Evolutionary conservation across 1,284 basidiomycete genomes (phyloP).

Genomic region (Cryptococcus maquisensis): DNA sequence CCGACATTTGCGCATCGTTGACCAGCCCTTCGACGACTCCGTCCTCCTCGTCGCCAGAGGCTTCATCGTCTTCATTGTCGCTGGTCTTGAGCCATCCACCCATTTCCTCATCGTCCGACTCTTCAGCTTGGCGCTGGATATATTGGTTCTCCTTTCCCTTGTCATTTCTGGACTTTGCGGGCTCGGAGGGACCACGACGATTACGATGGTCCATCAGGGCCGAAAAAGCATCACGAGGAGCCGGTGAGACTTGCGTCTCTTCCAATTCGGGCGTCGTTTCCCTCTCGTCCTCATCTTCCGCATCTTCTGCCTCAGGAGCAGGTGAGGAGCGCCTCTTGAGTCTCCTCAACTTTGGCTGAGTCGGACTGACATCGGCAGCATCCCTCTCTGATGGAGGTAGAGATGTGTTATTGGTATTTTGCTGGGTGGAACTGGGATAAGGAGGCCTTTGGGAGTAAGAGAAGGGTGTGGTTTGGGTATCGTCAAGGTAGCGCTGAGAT

Average conservation of each 20-base stretch:
- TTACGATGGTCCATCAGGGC: no score
- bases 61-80: slow-evolving; percentile 27
- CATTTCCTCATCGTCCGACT: slow-evolving; percentile 40
- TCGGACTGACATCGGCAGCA: background rate
- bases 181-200: no score
- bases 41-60: slow-evolving; percentile 29
- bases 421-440: slow-evolving; percentile 1
- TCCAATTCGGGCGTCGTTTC: background rate
- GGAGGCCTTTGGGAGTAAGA: slow-evolving; percentile 5
- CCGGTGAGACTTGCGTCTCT: background rate
- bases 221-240: background rate
- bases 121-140: slow-evolving; percentile 42
- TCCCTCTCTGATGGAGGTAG: background rate
- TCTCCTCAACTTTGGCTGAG: background rate
- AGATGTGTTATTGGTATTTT: background rate
- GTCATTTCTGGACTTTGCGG: background rate
- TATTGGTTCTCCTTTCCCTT: background rate
- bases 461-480: slow-evolving; percentile 4
- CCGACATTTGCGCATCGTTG: slow-evolving; percentile 31
- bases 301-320: no score
- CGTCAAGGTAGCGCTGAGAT: background rate
- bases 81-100: slow-evolving; percentile 19
- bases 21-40: slow-evolving; percentile 35
- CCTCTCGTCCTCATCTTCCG: no score
- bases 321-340: no score